Conservation (phyloP, 306 rosid species). For the Mimosa bimucronata region DNA sequence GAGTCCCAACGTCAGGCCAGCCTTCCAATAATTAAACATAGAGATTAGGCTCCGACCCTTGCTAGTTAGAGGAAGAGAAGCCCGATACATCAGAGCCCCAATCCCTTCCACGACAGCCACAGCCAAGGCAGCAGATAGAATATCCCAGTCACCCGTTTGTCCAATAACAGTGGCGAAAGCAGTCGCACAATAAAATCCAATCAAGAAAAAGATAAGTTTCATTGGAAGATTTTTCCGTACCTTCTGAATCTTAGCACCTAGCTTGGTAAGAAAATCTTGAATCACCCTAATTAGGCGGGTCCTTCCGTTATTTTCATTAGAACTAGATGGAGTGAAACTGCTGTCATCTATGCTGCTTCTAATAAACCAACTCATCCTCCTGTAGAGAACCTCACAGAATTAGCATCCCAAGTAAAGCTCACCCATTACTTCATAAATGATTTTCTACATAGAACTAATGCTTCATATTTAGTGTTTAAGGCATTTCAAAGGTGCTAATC, state of each 20-base stretch:
- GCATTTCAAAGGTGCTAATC: conserved; percentile 21
- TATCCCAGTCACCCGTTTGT: conserved; percentile 98
- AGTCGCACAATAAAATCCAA: conserved; percentile 91
- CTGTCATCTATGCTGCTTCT: conserved; percentile 64
- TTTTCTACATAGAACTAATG: not conserved
- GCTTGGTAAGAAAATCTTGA: conserved; percentile 62
- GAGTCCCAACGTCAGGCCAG: conserved; percentile 92
- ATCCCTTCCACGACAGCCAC: conserved; percentile 85
- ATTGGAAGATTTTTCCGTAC: conserved; percentile 72
- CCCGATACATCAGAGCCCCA: conserved; percentile 88
- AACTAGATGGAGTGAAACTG: conserved; percentile 60
- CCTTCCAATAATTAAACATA: conserved; percentile 91
- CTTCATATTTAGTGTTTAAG: conserved; percentile 2
- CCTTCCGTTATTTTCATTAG: conserved; percentile 61
- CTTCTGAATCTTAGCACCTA: conserved; percentile 63
- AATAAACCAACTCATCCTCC: conserved; percentile 66
- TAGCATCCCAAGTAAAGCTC: not conserved
- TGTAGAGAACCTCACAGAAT: conserved; percentile 25
- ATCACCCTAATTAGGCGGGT: conserved; percentile 74
- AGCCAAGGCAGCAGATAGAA: conserved; percentile 91
- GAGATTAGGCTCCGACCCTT: conserved; percentile 62
- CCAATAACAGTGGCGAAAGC: conserved; percentile 96
- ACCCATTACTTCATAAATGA: not conserved
- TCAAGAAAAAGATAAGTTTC: conserved; percentile 80
- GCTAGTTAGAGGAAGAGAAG: conserved; percentile 60